Evolutionary conservation across 345 rosid species (phyloP).

Genomic region (Acer campestre): DNA sequence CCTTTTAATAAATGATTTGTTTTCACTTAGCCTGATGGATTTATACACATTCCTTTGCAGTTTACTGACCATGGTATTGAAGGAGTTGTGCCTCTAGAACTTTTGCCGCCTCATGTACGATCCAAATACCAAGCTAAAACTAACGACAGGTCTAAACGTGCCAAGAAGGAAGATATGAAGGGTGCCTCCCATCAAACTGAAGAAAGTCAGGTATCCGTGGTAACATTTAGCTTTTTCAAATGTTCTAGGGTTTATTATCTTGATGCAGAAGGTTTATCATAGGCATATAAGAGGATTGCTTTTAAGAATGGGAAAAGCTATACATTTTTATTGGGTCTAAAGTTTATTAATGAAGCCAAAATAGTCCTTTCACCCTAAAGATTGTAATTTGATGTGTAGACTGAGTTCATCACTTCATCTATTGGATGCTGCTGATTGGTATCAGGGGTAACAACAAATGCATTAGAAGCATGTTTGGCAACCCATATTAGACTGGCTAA

Average conservation of each 20-base stretch:
- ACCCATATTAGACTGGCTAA: background rate
- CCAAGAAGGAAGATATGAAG: constrained; percentile 82
- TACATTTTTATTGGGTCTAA: background rate
- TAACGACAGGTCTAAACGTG: constrained; percentile 85
- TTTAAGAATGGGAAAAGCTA: background rate
- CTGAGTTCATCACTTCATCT: background rate
- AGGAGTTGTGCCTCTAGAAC: constrained; percentile 94
- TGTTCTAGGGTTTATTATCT: background rate
- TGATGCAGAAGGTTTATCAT: background rate
- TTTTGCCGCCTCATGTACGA: constrained; percentile 72
- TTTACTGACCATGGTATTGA: constrained; percentile 92
- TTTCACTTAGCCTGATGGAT: constrained; percentile 9
- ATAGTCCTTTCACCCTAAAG: background rate
- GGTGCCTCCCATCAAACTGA: constrained; percentile 54
- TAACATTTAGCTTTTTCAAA: constrained; percentile 8
- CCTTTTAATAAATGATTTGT: background rate
- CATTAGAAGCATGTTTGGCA: background rate
- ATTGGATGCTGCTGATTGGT: background rate
- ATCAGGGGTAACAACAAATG: background rate
- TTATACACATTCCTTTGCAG: constrained; percentile 44
- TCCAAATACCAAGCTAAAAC: constrained; percentile 88
- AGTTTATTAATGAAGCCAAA: background rate
- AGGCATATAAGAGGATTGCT: background rate
- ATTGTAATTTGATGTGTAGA: background rate
- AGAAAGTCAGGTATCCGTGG: constrained; percentile 58